phyloP scores from a whole-genome alignment of 176 grass and related monocot species.

The Phragmites australis region DNA sequence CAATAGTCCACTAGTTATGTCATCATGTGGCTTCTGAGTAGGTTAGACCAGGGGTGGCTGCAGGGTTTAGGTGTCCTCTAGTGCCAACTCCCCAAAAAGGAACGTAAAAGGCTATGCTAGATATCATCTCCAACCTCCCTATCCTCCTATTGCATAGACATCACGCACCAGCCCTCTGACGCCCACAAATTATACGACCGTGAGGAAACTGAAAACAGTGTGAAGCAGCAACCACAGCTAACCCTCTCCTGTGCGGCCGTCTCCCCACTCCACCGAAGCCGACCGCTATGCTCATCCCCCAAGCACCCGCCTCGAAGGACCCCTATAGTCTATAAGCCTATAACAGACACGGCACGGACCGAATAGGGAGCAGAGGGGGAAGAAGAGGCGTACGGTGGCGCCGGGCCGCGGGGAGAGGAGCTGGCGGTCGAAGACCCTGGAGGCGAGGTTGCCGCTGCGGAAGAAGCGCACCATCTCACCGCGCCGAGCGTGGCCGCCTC shows the following conservation, averaged over 20 bases:
- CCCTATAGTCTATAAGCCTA: too few relatives aligned
- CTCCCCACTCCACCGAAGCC: neutral
- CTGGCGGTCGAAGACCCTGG: constrained; percentile 93
- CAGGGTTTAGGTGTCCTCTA: neutral
- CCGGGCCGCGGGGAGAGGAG: constrained; percentile 78
- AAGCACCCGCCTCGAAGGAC: neutral
- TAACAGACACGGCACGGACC: neutral
- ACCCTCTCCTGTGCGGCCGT: neutral
- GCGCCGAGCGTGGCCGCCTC: neutral
- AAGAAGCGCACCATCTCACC: constrained; percentile 55
- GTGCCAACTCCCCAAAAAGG: too few relatives aligned
- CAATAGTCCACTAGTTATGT: neutral
- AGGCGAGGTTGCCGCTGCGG: constrained; percentile 70
- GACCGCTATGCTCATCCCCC: neutral
- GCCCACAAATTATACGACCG: too few relatives aligned
- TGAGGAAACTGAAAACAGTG: too few relatives aligned
- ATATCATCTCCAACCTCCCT: neutral
- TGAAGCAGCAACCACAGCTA: constrained; percentile 7
- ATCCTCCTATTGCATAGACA: neutral
- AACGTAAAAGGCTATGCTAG: too few relatives aligned
- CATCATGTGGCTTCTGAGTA: neutral
- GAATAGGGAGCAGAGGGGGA: neutral
- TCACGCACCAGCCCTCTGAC: neutral
- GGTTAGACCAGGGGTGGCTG: neutral
- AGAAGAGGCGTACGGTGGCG: constrained; percentile 44